A percentile compares a stretch with the other conserved stretches of the same genome.
Evolutionary conservation across 2,329 filamentous ascomycete genomes (phyloP).

Genomic region (Phymatotrichopsis omnivora): DNA sequence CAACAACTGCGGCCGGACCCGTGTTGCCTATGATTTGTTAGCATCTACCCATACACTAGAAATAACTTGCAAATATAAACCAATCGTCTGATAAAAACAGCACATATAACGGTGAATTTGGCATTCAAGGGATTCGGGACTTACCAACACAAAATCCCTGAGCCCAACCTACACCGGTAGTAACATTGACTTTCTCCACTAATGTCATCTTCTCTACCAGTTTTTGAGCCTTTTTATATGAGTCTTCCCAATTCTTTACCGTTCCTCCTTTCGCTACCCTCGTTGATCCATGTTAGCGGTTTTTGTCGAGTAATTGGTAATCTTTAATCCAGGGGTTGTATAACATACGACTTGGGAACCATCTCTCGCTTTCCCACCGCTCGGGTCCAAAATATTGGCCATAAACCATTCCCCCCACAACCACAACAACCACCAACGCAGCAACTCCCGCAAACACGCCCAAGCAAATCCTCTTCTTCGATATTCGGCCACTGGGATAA

Average conservation of each 20-base stretch:
- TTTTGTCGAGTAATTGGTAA: background rate
- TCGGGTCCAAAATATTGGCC: constrained; percentile 11
- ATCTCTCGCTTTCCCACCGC: constrained; percentile 22
- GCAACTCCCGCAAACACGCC: constrained; percentile 3
- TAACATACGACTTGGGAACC: constrained; percentile 28
- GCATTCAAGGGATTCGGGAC: background rate
- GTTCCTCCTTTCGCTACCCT: constrained; percentile 39
- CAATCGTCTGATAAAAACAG: constrained; percentile 37
- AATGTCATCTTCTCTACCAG: constrained; percentile 45
- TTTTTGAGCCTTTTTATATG: constrained; percentile 42
- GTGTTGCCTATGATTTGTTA: constrained; percentile 26
- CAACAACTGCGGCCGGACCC: constrained; percentile 29
- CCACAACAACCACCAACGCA: constrained; percentile 12
- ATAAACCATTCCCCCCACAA: constrained; percentile 11
- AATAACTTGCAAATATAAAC: constrained; percentile 35
- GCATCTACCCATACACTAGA: background rate
- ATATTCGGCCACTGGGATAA: constrained; percentile 6
- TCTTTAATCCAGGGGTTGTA: background rate
- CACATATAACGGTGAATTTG: no score
- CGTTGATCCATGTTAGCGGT: background rate
- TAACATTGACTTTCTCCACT: constrained; percentile 47
- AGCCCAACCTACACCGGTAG: constrained; percentile 46
- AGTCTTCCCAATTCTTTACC: constrained; percentile 39
- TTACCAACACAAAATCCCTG: constrained; percentile 43
- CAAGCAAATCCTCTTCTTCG: constrained; percentile 10